Conservation (phyloP, 805 yeast genomes). For the Candida orba region DNA sequence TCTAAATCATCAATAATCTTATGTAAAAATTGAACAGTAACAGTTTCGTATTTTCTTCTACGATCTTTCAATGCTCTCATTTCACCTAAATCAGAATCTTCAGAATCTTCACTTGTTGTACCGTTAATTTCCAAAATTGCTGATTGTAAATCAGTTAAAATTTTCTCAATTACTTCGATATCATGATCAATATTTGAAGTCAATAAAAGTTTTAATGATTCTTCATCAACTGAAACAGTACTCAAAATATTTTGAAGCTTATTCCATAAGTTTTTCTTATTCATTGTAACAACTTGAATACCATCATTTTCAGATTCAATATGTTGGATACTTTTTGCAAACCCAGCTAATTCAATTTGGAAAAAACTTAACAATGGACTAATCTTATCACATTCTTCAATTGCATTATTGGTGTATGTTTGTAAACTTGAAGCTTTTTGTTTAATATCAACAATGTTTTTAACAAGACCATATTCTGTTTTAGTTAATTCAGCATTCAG, state of each 20-base stretch:
- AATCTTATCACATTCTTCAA: slow-evolving; percentile 47
- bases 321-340: slow-evolving; percentile 59
- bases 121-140: slow-evolving; percentile 63
- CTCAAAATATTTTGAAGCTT: slow-evolving; percentile 62
- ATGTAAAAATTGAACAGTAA: slow-evolving; percentile 42
- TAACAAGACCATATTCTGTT: slow-evolving; percentile 57
- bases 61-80: slow-evolving; percentile 72
- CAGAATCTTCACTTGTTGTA: slow-evolving; percentile 15
- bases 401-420: slow-evolving; percentile 35
- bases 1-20: slow-evolving; percentile 39
- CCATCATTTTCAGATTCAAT: slow-evolving; percentile 77
- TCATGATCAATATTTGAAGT: slow-evolving; percentile 43
- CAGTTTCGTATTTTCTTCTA: slow-evolving; percentile 49
- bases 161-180: slow-evolving; percentile 44
- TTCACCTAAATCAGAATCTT: slow-evolving; percentile 39
- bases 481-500: slow-evolving; percentile 52
- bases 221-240: slow-evolving; percentile 60
- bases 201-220: slow-evolving; percentile 41
- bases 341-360: slow-evolving; percentile 53
- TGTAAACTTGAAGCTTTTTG: slow-evolving; percentile 36
- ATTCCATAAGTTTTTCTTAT: slow-evolving; percentile 66
- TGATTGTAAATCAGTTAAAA: slow-evolving; percentile 47
- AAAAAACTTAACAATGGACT: slow-evolving; percentile 49
- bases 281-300: slow-evolving; percentile 73
- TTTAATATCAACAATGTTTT: slow-evolving; percentile 45